Evolutionary conservation across 2,329 filamentous ascomycete species (phyloP).

Genomic region (Phialocephala sp.): DNA sequence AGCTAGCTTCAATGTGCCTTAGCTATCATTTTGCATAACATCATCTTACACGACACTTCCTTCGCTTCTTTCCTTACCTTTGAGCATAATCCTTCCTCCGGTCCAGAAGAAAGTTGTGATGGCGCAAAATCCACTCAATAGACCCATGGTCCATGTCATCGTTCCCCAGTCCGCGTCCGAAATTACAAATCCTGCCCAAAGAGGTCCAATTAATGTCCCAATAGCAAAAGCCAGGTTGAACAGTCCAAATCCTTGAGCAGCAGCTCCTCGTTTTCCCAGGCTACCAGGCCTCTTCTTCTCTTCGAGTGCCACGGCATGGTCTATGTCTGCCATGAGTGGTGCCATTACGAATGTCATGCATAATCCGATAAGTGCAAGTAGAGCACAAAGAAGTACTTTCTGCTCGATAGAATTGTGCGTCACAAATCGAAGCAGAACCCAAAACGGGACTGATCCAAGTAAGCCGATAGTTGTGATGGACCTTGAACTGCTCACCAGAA

Average conservation of each 20-base stretch:
- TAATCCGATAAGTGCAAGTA: constrained; percentile 65
- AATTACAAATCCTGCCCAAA: constrained; percentile 58
- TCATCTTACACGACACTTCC: constrained; percentile 18
- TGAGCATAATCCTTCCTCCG: constrained; percentile 49
- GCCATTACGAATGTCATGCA: constrained; percentile 64
- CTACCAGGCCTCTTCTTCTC: constrained; percentile 51
- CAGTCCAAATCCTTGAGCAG: constrained; percentile 63
- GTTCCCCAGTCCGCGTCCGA: constrained; percentile 56
- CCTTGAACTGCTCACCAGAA: constrained; percentile 46
- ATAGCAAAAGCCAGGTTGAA: constrained; percentile 60
- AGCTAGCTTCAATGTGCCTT: too few species aligned
- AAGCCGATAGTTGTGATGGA: constrained; percentile 66
- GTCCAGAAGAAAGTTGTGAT: constrained; percentile 57
- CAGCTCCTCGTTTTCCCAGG: constrained; percentile 47
- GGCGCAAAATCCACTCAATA: constrained; percentile 55
- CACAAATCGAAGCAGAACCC: constrained; percentile 70
- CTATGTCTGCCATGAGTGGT: constrained; percentile 74
- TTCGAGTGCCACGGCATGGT: constrained; percentile 52
- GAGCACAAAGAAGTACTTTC: constrained; percentile 68
- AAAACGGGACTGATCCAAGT: constrained; percentile 58
- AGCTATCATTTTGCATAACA: not conserved
- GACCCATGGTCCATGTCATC: constrained; percentile 57
- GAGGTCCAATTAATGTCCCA: constrained; percentile 56
- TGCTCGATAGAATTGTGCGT: constrained; percentile 60
- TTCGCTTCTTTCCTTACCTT: constrained; percentile 24